Base-by-base conservation (phyloP, 2,329 filamentous ascomycete species). In the Meredithiella fracta region DNA sequence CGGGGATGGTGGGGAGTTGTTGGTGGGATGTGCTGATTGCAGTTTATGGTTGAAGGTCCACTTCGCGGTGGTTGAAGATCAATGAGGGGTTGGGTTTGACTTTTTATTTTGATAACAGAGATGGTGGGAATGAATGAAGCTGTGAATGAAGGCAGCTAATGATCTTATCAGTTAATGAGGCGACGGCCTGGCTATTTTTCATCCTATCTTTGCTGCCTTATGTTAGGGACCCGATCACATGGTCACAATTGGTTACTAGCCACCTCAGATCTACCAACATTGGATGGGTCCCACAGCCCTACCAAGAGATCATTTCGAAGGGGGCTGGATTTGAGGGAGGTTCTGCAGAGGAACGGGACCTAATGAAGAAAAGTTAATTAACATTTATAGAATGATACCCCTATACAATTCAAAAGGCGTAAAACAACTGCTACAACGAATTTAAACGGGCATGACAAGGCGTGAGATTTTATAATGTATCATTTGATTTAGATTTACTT, bases 41-140 rank as follows among this genome's bases (percentile, higher is more conserved):
- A 84, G 80, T 63, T 68, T 85, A 49, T 84, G 79, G 79, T 65
- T 84, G 53, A 74, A 75, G 56, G 78, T 85, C 38, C 72, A 80
- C 53, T 85, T 83, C 69, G 78, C 76, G 7, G 71, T 80, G 14
- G 66, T 79, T 26, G 73, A 68, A 25, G 67, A 55, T 22, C 40
- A 57, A 40, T 29, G 53, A 40, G 20, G n/a, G n/a, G 29, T 34
- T 34, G 29, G 29, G 29, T 11, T 34, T 34, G 11, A 34, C 5
- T 11, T 5, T 5, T 11, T 34, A 5, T 11, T 5, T 34, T 34
- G 11, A 34, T 34, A 5, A 34, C 29, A 34, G 29, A 5, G 5
- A 34, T 34, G 29, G 11, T 5, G 5, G 5, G 5, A 5, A 34
- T 34, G 11, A 11, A 5, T 34, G 11, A 5, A 34, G 29, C 5